Evolutionary conservation across 106 monocot genomes (phyloP).

Genomic region (Vanilla planifolia): DNA sequence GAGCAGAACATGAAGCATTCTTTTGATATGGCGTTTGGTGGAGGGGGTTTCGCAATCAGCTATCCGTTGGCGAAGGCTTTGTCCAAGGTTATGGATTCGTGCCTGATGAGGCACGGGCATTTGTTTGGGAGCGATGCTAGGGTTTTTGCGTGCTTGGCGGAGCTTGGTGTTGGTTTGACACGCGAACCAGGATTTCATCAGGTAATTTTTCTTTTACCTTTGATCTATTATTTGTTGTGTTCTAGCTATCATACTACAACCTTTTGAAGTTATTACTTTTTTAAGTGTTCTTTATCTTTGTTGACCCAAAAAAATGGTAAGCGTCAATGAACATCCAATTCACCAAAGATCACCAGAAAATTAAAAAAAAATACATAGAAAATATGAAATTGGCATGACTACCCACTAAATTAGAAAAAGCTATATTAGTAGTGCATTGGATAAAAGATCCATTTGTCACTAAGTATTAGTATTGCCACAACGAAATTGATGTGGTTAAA

Average conservation of each 20-base stretch:
- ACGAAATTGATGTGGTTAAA: no score
- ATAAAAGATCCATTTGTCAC: no score
- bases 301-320: no score
- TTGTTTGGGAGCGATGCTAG: constrained; percentile 82
- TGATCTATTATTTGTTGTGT: not conserved
- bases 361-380: no score
- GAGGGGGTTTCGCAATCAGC: constrained; percentile 82
- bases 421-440: no score
- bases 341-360: no score
- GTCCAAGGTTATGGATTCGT: constrained; percentile 63
- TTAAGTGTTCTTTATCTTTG: no score
- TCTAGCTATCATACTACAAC: not conserved
- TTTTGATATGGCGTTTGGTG: constrained; percentile 86
- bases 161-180: constrained; percentile 72
- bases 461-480: no score
- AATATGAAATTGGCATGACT: no score
- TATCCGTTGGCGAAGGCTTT: constrained; percentile 61
- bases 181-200: constrained; percentile 89
- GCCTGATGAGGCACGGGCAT: constrained; percentile 63
- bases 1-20: constrained; percentile 50
- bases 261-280: no score
- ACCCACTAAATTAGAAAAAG: no score
- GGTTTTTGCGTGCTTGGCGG: constrained; percentile 65
- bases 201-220: constrained; percentile 26
- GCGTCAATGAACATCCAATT: no score